Conservation (phyloP, 805 yeast genomes). For the Ogataea nakhonphanomensis region DNA sequence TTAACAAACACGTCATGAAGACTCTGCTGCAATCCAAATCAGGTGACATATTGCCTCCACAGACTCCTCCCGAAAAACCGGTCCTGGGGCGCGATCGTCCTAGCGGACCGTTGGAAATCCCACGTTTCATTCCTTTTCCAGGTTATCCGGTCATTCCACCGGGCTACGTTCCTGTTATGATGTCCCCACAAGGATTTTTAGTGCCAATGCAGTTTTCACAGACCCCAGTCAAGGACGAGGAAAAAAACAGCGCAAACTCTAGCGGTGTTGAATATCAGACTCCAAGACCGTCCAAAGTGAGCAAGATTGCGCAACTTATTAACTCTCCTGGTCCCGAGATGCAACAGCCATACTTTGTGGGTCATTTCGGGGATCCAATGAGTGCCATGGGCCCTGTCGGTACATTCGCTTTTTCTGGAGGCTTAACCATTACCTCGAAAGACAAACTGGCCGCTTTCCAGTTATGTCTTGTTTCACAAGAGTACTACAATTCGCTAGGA, state of each 20-base stretch:
- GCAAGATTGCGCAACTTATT: slow-evolving; percentile 15
- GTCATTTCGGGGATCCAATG: background rate
- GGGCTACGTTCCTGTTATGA: slow-evolving; percentile 31
- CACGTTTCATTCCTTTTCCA: slow-evolving; percentile 22
- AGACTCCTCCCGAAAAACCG: slow-evolving; percentile 9
- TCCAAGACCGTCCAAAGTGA: slow-evolving; percentile 8
- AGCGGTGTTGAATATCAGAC: background rate
- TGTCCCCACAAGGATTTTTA: slow-evolving; percentile 30
- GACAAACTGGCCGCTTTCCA: slow-evolving; percentile 17
- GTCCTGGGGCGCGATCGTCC: slow-evolving; percentile 9
- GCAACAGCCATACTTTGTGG: background rate
- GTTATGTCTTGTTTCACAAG: slow-evolving; percentile 9
- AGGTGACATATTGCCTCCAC: slow-evolving; percentile 5
- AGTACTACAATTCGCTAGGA: background rate
- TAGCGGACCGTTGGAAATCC: slow-evolving; percentile 12
- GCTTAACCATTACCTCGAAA: background rate
- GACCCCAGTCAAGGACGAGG: slow-evolving; percentile 12
- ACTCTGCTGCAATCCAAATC: slow-evolving; percentile 12
- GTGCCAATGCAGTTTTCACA: slow-evolving; percentile 28
- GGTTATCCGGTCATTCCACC: slow-evolving; percentile 26
- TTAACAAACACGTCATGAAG: slow-evolving; percentile 18
- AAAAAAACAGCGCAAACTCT: slow-evolving; percentile 1
- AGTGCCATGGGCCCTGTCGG: background rate
- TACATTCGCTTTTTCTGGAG: background rate
- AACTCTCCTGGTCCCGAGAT: slow-evolving; percentile 16